These are phyloP conservation scores for Solanum megistacrolobum DNA, from an alignment of 257 asterid genomes.

Conservation along the genomic window DNA sequence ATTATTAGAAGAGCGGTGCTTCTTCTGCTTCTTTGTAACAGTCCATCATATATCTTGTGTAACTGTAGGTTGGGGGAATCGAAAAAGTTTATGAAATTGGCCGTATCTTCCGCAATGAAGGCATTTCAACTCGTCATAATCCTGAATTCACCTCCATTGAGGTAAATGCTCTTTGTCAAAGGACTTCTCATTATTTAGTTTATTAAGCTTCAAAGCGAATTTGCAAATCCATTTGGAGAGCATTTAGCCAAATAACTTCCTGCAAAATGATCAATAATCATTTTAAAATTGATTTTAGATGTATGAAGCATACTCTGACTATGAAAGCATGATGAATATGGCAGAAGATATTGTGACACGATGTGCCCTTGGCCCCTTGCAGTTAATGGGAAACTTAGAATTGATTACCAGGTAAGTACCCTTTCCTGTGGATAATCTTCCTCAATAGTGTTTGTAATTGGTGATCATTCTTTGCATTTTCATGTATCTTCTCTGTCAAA, in stretches of 20 bases:
- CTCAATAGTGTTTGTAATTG: neutral
- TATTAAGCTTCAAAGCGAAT: neutral
- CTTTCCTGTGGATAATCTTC: neutral
- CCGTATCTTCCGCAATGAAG: constrained; percentile 91
- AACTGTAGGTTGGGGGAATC: constrained; percentile 82
- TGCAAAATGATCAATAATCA: neutral
- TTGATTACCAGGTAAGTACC: constrained; percentile 71
- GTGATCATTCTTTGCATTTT: neutral
- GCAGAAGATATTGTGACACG: constrained; percentile 79
- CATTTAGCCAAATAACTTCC: neutral
- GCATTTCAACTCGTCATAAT: constrained; percentile 97
- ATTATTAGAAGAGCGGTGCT: neutral
- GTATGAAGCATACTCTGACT: constrained; percentile 97
- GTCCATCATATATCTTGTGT: neutral
- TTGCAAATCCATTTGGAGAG: neutral
- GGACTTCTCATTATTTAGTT: neutral
- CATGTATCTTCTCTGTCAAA: neutral
- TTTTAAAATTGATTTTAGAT: constrained; percentile 29
- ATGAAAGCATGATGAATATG: constrained; percentile 94
- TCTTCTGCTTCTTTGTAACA: neutral
- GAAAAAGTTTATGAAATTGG: constrained; percentile 97
- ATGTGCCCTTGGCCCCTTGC: constrained; percentile 54
- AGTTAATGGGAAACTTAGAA: constrained; percentile 63
- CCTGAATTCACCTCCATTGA: constrained; percentile 99
- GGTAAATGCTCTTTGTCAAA: constrained; percentile 31